phyloP scores from a whole-genome alignment of 331 rosid species.

The Ulmus americana region DNA sequence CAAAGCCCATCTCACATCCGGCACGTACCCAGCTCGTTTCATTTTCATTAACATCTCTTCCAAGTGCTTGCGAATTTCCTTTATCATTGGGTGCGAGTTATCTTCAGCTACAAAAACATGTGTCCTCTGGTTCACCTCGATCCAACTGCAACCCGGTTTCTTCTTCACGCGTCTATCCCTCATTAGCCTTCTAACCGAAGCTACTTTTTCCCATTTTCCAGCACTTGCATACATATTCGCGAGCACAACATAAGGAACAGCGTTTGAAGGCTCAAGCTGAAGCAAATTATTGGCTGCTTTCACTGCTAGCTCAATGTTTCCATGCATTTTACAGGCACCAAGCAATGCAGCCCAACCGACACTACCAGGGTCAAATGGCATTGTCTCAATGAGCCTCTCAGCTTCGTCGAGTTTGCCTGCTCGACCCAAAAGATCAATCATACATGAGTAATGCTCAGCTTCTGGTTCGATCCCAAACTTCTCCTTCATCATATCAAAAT shows the following conservation, averaged over 20 bases:
- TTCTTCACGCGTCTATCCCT: constrained; percentile 74
- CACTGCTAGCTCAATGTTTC: constrained; percentile 67
- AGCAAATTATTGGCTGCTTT: constrained; percentile 61
- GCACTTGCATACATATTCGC: constrained; percentile 63
- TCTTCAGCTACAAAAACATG: constrained; percentile 78
- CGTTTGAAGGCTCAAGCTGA: constrained; percentile 58
- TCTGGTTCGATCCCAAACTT: constrained; percentile 70
- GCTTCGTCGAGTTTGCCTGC: constrained; percentile 71
- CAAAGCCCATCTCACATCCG: constrained; percentile 59
- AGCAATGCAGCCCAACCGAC: constrained; percentile 76
- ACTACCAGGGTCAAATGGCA: constrained; percentile 65
- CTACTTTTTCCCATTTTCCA: constrained; percentile 68
- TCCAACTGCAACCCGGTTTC: constrained; percentile 93
- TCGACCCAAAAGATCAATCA: constrained; percentile 84
- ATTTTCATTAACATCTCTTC: constrained; percentile 54
- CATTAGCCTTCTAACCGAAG: constrained; percentile 55
- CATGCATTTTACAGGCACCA: constrained; percentile 77
- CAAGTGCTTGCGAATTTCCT: constrained; percentile 59
- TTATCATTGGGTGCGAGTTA: constrained; percentile 65
- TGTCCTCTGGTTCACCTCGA: constrained; percentile 59
- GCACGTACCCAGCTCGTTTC: constrained; percentile 59
- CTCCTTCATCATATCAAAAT: constrained; percentile 70
- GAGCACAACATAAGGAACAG: constrained; percentile 61
- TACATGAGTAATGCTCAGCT: constrained; percentile 72
- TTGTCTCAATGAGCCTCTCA: constrained; percentile 62